Evolutionary conservation across 2,329 filamentous ascomycete genomes (phyloP), one percentile per base, ranked within the genome.

Genomic region (Fusarium phyllophilum): DNA sequence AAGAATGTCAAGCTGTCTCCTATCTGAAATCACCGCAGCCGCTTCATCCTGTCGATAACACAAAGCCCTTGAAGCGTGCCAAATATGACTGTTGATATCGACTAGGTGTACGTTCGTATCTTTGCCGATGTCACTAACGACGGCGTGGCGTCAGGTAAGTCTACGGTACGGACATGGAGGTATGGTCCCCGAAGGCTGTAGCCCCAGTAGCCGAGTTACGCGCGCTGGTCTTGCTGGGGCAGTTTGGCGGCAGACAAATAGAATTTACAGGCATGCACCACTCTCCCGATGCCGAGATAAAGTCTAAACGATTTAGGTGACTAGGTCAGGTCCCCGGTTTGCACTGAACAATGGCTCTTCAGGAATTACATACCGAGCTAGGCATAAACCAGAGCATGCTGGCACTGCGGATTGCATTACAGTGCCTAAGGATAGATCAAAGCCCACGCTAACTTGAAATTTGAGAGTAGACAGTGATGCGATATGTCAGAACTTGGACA

Each of bases 371-470:
- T 11, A 36, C 3, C 17, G 3, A 34, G 29, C 6, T 31, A 31
- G 6, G n/a, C n/a, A n/a, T 4, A 20, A 7, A 20, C 6, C 1
- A 11, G n/a, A 24, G 8, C 17, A 20, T 10, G 1, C 10, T 18
- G 46, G n/a, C 12, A 24, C 6, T 8, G 12, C 6, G 8, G 17
- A 18, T 6, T 18, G 20, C 31, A 34, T 51, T 33, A 3, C 4
- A 10, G 31, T 5, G 11, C 31, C 11, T 2, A 7, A 20, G 11
- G 11, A 34, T 22, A 46, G 18, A 11, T 8, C 6, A 4, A 29
- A 20, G 3, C 17, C 6, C 48, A 34, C 4, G 12, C 9, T 6
- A 20, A 34, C 8, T 20, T 24, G 5, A 17, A 7, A 39, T 9
- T 2, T 5, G 4, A 10, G 51, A 18, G 29, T 3, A 5, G 10